phyloP scores from a whole-genome alignment of 257 asterid genomes.

The Lycium barbarum region DNA sequence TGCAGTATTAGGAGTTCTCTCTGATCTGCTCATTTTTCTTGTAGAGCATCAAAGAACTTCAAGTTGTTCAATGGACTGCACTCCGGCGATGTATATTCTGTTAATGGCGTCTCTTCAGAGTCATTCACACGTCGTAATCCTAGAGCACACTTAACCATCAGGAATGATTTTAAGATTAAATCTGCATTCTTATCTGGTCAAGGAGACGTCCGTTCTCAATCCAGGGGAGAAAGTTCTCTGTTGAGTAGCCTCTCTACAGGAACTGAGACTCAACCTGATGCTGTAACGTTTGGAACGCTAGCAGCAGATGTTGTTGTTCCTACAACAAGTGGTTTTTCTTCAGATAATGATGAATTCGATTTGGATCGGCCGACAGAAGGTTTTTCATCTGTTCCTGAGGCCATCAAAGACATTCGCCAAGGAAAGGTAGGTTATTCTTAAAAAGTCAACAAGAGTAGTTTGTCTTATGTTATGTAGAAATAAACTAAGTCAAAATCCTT shows the following conservation, averaged over 20 bases:
- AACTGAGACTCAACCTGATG: slow-evolving; percentile 63
- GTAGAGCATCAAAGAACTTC: slow-evolving; percentile 47
- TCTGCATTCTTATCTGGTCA: slow-evolving; percentile 60
- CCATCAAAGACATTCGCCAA: slow-evolving; percentile 82
- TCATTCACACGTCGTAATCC: slow-evolving; percentile 46
- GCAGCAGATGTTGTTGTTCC: slow-evolving; percentile 70
- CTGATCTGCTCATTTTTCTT: slow-evolving; percentile 28
- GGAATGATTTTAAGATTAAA: slow-evolving; percentile 47
- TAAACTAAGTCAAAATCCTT: neutral
- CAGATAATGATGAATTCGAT: slow-evolving; percentile 66
- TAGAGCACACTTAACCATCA: slow-evolving; percentile 50
- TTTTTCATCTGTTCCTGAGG: slow-evolving; percentile 78
- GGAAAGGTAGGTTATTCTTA: slow-evolving; percentile 70
- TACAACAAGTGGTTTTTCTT: slow-evolving; percentile 59
- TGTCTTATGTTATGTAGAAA: slow-evolving; percentile 1
- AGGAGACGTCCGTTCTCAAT: slow-evolving; percentile 50
- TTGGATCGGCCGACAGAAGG: slow-evolving; percentile 79
- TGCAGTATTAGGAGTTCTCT: slow-evolving; percentile 22
- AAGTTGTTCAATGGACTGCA: slow-evolving; percentile 60
- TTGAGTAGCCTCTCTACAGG: slow-evolving; percentile 56
- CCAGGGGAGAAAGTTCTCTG: slow-evolving; percentile 44
- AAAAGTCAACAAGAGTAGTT: slow-evolving; percentile 26
- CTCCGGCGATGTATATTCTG: slow-evolving; percentile 42
- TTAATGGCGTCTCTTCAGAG: slow-evolving; percentile 46
- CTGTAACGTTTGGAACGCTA: slow-evolving; percentile 63